Evolutionary conservation across 257 asterid species (phyloP).

Genomic region (Gynochthodes officinalis): DNA sequence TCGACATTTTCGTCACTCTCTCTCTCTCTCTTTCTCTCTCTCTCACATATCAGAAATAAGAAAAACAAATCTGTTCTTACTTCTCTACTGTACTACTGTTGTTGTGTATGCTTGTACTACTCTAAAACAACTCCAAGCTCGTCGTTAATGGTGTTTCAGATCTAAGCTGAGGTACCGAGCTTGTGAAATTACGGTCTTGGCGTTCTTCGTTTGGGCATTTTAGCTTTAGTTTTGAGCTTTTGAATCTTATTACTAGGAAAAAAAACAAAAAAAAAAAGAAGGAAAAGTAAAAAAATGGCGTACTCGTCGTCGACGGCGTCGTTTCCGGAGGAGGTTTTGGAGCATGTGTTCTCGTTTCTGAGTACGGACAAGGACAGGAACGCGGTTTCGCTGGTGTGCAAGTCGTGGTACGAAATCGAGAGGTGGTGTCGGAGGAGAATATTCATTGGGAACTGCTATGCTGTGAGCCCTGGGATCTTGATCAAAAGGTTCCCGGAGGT

Average conservation of each 20-base stretch:
- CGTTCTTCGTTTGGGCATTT: slow-evolving; percentile 20
- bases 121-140: slow-evolving; percentile 18
- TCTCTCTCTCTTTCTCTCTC: slow-evolving; percentile 12
- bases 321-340: slow-evolving; percentile 86
- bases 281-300: slow-evolving; percentile 43
- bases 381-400: slow-evolving; percentile 81
- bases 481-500: slow-evolving; percentile 79
- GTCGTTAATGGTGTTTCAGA: slow-evolving; percentile 35
- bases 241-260: neutral
- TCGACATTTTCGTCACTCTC: slow-evolving; percentile 12
- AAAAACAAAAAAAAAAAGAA: too few species aligned
- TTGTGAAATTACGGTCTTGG: slow-evolving; percentile 23
- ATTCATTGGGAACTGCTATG: slow-evolving; percentile 82
- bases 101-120: neutral
- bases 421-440: slow-evolving; percentile 78
- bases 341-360: slow-evolving; percentile 74
- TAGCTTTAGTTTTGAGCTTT: neutral
- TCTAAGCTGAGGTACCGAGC: slow-evolving; percentile 17
- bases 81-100: neutral
- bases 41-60: slow-evolving; percentile 7
- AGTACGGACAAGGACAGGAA: slow-evolving; percentile 65
- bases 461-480: slow-evolving; percentile 65
- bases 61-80: neutral
- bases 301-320: slow-evolving; percentile 31
- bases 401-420: slow-evolving; percentile 92